Evolutionary conservation across 345 rosid species (phyloP).

Genomic region (Rhodomyrtus tomentosa): DNA sequence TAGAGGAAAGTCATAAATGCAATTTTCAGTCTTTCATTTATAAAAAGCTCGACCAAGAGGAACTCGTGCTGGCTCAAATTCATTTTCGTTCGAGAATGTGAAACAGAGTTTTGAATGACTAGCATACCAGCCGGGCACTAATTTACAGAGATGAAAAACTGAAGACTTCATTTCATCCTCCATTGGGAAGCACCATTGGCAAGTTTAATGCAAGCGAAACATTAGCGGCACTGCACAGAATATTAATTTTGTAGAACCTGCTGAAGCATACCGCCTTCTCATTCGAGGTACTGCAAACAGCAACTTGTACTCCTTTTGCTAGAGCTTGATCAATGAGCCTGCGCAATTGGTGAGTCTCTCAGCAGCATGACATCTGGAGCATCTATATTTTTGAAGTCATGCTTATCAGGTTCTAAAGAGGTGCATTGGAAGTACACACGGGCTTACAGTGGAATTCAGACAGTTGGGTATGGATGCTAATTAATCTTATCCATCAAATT

Average conservation of each 20-base stretch:
- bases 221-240: not conserved
- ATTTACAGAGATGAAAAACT: not conserved
- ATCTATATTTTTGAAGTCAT: not conserved
- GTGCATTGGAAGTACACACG: not conserved
- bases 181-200: not conserved
- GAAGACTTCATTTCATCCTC: not conserved
- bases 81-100: not conserved
- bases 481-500: not conserved
- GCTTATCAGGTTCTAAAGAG: not conserved
- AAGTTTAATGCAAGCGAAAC: not conserved
- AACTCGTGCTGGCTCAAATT: not conserved
- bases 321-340: slow-evolving; percentile 92
- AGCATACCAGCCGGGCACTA: not conserved
- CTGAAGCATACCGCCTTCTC: slow-evolving; percentile 93
- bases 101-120: not conserved
- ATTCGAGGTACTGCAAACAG: slow-evolving; percentile 95
- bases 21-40: not conserved
- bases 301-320: slow-evolving; percentile 69
- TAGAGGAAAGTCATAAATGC: not conserved
- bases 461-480: not conserved
- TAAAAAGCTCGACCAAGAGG: not conserved
- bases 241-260: slow-evolving; percentile 37
- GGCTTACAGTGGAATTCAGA: not conserved
- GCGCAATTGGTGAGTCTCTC: slow-evolving; percentile 3
- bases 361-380: not conserved